phyloP scores from a whole-genome alignment of 495 filamentous ascomycete species.

The Neurospora sp. region DNA sequence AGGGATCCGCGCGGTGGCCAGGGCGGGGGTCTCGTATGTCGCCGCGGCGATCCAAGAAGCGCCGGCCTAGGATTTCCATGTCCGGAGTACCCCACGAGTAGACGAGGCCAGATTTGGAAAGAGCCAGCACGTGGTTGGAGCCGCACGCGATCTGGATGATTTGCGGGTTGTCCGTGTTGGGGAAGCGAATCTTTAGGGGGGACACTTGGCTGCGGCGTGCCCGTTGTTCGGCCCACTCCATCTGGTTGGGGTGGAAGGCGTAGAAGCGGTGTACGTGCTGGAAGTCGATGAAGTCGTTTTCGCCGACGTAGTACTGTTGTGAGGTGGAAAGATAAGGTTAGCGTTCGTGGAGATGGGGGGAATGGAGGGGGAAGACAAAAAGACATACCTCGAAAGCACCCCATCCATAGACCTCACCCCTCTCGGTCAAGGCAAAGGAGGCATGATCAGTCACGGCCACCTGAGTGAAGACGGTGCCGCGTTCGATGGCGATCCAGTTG shows the following conservation, averaged over 20 bases:
- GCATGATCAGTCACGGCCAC: slow-evolving; percentile 54
- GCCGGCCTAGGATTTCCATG: slow-evolving; percentile 58
- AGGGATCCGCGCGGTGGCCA: slow-evolving; percentile 22
- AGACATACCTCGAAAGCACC: slow-evolving; percentile 49
- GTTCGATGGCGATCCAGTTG: slow-evolving; percentile 40
- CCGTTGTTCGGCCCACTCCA: neutral
- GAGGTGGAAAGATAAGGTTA: neutral
- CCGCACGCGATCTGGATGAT: slow-evolving; percentile 49
- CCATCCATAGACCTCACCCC: slow-evolving; percentile 61
- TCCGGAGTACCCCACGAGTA: slow-evolving; percentile 64
- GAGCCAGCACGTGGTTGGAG: slow-evolving; percentile 57
- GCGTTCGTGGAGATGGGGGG: too few relatives aligned
- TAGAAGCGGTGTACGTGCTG: neutral
- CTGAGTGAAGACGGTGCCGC: slow-evolving; percentile 45
- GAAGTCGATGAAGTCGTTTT: neutral
- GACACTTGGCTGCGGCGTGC: neutral
- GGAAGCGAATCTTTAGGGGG: slow-evolving; percentile 1
- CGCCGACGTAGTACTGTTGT: neutral
- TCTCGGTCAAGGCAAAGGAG: slow-evolving; percentile 53
- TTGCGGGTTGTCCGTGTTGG: slow-evolving; percentile 34
- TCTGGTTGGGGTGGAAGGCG: neutral
- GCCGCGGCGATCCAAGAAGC: slow-evolving; percentile 35
- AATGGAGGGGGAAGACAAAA: neutral
- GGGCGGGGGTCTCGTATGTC: slow-evolving; percentile 36
- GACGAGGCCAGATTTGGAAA: slow-evolving; percentile 48